These are phyloP conservation scores for Fusarium sp. DNA, from an alignment of 2,329 filamentous ascomycete species.

Conservation along the genomic window DNA sequence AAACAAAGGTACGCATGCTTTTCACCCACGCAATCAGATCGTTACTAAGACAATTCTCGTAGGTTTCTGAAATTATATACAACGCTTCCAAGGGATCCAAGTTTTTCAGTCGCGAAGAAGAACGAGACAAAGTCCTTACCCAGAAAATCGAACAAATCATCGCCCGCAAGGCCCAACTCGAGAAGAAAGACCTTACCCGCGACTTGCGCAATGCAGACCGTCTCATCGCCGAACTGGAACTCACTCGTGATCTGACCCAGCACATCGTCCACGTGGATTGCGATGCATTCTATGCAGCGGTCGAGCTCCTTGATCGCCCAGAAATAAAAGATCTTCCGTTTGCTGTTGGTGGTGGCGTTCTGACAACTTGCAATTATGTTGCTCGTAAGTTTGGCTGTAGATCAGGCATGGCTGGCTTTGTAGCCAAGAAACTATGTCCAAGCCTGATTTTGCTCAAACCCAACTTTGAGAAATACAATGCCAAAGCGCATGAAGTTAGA, in stretches of 20 bases:
- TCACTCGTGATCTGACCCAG: slow-evolving; percentile 83
- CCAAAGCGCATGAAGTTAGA: slow-evolving; percentile 89
- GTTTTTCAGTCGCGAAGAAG: slow-evolving; percentile 92
- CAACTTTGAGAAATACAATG: slow-evolving; percentile 90
- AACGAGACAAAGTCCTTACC: slow-evolving; percentile 82
- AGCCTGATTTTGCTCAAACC: slow-evolving; percentile 83
- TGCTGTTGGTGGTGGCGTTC: slow-evolving; percentile 79
- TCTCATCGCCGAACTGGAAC: slow-evolving; percentile 82
- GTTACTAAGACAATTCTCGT: slow-evolving; percentile 45
- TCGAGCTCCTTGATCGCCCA: slow-evolving; percentile 85
- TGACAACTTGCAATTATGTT: slow-evolving; percentile 83
- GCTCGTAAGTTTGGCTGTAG: slow-evolving; percentile 91
- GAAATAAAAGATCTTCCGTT: slow-evolving; percentile 90
- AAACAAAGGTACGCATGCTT: slow-evolving; percentile 72
- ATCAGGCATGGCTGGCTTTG: slow-evolving; percentile 95
- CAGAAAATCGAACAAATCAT: slow-evolving; percentile 86
- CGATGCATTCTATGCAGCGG: slow-evolving; percentile 96
- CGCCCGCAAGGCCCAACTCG: slow-evolving; percentile 77
- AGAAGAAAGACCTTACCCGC: slow-evolving; percentile 77
- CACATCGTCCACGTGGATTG: slow-evolving; percentile 93
- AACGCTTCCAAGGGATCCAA: slow-evolving; percentile 96
- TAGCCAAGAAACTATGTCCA: slow-evolving; percentile 93
- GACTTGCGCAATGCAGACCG: slow-evolving; percentile 84
- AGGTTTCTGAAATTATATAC: slow-evolving; percentile 95
- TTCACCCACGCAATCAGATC: no score